Evolutionary conservation across 352 stramenopile species (phyloP), one percentile per base, ranked within the genome.

Genomic region (Elongisporangium prolatum): DNA sequence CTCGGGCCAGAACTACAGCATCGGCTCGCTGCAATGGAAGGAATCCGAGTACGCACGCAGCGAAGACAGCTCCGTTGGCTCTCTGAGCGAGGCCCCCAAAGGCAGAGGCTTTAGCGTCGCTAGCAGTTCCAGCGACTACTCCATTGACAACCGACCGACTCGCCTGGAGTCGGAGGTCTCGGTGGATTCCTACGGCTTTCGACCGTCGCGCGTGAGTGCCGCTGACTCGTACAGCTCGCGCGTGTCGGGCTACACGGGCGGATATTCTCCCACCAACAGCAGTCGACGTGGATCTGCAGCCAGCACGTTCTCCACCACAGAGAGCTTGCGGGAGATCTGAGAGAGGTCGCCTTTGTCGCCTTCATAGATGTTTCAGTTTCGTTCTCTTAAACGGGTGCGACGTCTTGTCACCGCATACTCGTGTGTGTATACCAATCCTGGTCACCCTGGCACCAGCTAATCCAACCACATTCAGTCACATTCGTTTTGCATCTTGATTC

Each of bases 211-310:
- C 20, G 60, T 57, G 8, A 86, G 73, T n/a, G 52, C 62, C 5
- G 68, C 62, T 9, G 81, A 91, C 61, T 91, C 82, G 57, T 91
- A 91, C 70, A 69, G 68, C 54, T 89, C 80, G 13, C 75, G 75
- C 2, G 65, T 85, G 56, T 86, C 75, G 21, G 54, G 69, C 11
- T 86, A 86, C 75, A 88, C 72, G 50, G 72, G 80, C 18, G 65
- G 82, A n/a, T 69, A 69, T 67, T 86, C 76, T 17, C 74, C 76
- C 14, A 88, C 86, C 52, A 92, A 80, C 64, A 74, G 70, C 50
- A 77, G 34, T 44, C 34, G 34, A 44, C 34, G 34, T 44, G 34
- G 34, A 44, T 44, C 34, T 17, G 10, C 10, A 11, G 34, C 67
- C 51, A 71, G 64, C 50, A 40, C 67, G 16, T 64, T 68, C 49